A percentile compares a stretch with the other conserved stretches of the same genome.
phyloP scores from a whole-genome alignment of 331 rosid genomes.

The Malus hybrid region DNA sequence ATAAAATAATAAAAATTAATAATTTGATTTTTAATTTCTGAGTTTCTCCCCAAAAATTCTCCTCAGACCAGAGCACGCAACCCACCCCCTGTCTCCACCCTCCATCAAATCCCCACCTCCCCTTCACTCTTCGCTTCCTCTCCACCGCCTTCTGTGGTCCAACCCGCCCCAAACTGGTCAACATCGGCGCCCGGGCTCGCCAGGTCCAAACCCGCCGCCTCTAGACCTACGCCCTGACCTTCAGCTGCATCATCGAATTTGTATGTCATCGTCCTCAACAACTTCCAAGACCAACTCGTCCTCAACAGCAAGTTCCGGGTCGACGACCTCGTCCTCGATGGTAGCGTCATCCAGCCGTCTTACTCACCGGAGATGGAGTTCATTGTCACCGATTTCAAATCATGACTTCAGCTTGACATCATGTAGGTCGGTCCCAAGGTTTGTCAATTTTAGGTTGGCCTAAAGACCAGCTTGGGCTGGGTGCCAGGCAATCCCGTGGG shows the following conservation, averaged over 20 bases:
- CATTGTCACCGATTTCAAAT: conserved; percentile 60
- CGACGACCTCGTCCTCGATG: conserved; percentile 87
- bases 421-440: no score
- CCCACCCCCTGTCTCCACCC: no score
- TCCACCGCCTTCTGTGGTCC: conserved; percentile 54
- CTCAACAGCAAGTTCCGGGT: conserved; percentile 76
- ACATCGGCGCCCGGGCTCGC: conserved; percentile 85
- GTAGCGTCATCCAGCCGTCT: conserved; percentile 47
- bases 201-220: conserved; percentile 82
- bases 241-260: conserved; percentile 68
- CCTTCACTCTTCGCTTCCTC: conserved; percentile 41
- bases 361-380: conserved; percentile 53
- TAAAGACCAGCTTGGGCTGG: no score
- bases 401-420: no score
- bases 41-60: no score
- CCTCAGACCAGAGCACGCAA: no score
- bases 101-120: not conserved
- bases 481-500: no score
- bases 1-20: no score
- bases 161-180: conserved; percentile 38
- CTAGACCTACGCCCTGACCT: conserved; percentile 68
- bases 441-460: no score
- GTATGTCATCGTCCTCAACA: conserved; percentile 65
- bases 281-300: conserved; percentile 64
- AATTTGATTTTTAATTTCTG: no score